These are phyloP conservation scores for Chytridium lagenaria DNA, from an alignment of 371 early-diverging fungal species.

Conservation along the genomic window DNA sequence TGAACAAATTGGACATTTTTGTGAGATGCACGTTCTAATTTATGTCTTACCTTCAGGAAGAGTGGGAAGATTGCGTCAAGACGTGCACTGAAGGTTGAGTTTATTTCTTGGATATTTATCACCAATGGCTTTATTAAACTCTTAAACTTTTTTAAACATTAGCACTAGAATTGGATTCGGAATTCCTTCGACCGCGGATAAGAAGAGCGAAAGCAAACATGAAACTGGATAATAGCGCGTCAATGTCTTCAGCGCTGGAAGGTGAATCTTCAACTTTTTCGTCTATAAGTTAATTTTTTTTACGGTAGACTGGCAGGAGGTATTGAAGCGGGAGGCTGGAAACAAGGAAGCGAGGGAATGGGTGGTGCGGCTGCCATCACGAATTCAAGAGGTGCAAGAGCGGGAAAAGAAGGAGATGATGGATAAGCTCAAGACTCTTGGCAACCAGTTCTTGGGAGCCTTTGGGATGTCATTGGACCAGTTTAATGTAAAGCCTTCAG, in stretches of 20 bases:
- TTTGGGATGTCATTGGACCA: constrained; percentile 78
- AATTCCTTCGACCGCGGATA: constrained; percentile 81
- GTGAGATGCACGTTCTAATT: too few species aligned
- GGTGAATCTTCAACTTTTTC: constrained; percentile 51
- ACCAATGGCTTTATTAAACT: too few species aligned
- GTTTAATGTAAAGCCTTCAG: constrained; percentile 72
- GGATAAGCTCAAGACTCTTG: constrained; percentile 75
- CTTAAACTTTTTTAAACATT: too few species aligned
- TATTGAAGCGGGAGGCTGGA: constrained; percentile 23
- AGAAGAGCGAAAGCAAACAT: constrained; percentile 87
- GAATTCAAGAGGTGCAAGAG: constrained; percentile 60
- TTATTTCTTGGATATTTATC: not conserved
- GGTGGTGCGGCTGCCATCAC: constrained; percentile 48
- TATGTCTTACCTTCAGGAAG: too few species aligned
- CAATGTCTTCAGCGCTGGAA: constrained; percentile 64
- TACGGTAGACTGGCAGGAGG: constrained; percentile 38
- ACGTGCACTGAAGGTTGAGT: constrained; percentile 55
- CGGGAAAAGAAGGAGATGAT: constrained; percentile 79
- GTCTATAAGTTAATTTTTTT: constrained; percentile 38
- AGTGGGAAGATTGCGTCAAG: constrained; percentile 58
- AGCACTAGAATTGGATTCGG: constrained; percentile 72
- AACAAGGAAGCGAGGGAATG: constrained; percentile 47
- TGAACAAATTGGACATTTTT: too few species aligned
- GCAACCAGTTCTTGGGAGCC: constrained; percentile 73
- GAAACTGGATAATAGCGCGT: constrained; percentile 55